phyloP scores from a whole-genome alignment of 2,329 filamentous ascomycete genomes.

The Cordyceps cicadae region DNA sequence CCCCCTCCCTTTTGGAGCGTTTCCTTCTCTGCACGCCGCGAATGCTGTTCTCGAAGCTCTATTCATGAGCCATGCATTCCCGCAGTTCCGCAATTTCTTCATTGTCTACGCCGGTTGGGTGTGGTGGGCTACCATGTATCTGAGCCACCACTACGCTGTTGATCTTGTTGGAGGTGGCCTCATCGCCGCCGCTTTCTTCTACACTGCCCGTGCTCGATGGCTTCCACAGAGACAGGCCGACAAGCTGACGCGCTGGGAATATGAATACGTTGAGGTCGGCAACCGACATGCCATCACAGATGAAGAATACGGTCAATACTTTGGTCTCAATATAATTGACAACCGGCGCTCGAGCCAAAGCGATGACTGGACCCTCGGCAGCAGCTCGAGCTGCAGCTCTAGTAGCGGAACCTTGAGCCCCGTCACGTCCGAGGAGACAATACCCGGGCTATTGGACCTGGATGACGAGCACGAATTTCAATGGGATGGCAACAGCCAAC shows the following conservation, averaged over 20 bases:
- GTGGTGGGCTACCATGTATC: conserved; percentile 98
- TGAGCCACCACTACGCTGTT: conserved; percentile 94
- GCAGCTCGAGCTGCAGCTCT: conserved; percentile 57
- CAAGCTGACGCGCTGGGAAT: conserved; percentile 88
- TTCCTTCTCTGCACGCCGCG: conserved; percentile 85
- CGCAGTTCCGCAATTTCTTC: conserved; percentile 70
- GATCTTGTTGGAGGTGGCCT: conserved; percentile 83
- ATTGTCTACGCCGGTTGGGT: conserved; percentile 83
- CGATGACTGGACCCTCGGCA: conserved; percentile 86
- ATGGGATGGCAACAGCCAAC: conserved; percentile 30
- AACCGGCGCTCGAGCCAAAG: conserved; percentile 46
- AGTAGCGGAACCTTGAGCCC: conserved; percentile 43
- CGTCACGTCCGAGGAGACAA: conserved; percentile 36
- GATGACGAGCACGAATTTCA: conserved; percentile 30
- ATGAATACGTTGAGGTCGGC: conserved; percentile 85
- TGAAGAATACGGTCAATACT: conserved; percentile 40
- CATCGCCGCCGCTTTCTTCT: conserved; percentile 70
- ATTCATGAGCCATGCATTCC: conserved; percentile 91
- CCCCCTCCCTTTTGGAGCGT: conserved; percentile 87
- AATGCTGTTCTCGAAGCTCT: conserved; percentile 83
- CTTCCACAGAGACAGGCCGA: conserved; percentile 73
- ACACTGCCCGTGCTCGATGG: conserved; percentile 71
- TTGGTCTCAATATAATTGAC: conserved; percentile 39
- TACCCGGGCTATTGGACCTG: conserved; percentile 26
- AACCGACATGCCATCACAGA: conserved; percentile 41